A percentile compares a stretch with the other conserved stretches of the same genome.
Conservation (phyloP, 1,284 basidiomycete genomes). For the Ustilago sp. region DNA sequence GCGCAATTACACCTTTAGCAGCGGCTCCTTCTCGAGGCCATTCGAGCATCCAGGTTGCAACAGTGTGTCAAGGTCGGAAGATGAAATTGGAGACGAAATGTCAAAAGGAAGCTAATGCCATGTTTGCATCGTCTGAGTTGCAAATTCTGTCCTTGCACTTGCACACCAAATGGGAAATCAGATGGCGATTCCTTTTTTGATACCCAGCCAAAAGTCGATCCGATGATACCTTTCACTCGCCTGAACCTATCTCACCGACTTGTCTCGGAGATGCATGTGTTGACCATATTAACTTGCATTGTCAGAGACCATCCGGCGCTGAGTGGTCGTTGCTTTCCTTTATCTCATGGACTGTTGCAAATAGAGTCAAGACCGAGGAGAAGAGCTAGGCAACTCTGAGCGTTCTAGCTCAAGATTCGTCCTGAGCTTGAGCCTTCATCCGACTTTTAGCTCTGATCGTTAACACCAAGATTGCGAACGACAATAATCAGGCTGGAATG, state of each 20-base stretch:
- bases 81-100: not conserved
- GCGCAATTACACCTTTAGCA: not conserved
- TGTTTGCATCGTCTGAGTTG: constrained; percentile 4
- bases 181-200: constrained; percentile 3
- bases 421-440: not conserved
- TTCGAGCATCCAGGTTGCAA: not conserved
- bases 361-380: not conserved
- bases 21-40: not conserved
- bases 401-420: not conserved
- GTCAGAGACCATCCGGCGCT: not conserved
- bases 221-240: not conserved
- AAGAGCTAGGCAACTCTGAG: not conserved
- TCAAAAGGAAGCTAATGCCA: constrained; percentile 7
- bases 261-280: constrained; percentile 1
- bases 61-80: not conserved
- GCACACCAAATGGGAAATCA: not conserved
- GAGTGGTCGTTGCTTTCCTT: not conserved
- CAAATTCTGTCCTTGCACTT: not conserved
- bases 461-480: not conserved
- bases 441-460: not conserved
- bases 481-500: not conserved
- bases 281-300: constrained; percentile 1
- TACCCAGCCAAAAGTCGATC: not conserved
- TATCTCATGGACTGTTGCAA: not conserved
- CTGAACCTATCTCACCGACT: not conserved